Conservation (phyloP, 345 rosid species). For the Adansonia digitata region DNA sequence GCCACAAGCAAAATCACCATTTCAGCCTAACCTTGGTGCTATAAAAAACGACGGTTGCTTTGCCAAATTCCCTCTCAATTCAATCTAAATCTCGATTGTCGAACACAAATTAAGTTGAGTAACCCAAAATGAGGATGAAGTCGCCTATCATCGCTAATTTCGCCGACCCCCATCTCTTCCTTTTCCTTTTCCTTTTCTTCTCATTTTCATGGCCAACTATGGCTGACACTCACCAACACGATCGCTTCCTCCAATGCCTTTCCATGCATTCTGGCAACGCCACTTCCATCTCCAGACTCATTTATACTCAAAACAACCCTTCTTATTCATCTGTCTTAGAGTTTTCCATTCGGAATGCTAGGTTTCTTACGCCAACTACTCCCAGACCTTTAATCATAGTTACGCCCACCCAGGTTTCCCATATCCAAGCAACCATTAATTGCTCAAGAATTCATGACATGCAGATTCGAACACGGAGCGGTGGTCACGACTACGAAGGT, state of each 20-base stretch:
- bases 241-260: conserved; percentile 1
- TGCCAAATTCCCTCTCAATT: no score
- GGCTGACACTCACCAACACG: background rate
- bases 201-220: background rate
- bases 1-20: no score
- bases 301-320: background rate
- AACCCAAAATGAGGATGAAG: no score
- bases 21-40: background rate
- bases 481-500: background rate
- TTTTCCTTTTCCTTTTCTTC: background rate
- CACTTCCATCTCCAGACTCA: background rate
- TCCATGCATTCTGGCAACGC: background rate
- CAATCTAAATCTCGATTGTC: no score
- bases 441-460: background rate
- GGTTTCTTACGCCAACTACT: background rate
- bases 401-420: background rate
- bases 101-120: no score
- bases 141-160: no score
- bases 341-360: background rate
- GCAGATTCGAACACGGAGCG: background rate
- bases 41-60: background rate
- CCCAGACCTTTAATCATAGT: background rate
- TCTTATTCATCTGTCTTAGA: background rate
- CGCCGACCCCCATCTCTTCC: background rate
- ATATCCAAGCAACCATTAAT: background rate